A percentile compares a stretch with the other conserved stretches of the same genome.
Evolutionary conservation across 768 basidiomycete genomes (phyloP).

Genomic region (Lactarius vividus): DNA sequence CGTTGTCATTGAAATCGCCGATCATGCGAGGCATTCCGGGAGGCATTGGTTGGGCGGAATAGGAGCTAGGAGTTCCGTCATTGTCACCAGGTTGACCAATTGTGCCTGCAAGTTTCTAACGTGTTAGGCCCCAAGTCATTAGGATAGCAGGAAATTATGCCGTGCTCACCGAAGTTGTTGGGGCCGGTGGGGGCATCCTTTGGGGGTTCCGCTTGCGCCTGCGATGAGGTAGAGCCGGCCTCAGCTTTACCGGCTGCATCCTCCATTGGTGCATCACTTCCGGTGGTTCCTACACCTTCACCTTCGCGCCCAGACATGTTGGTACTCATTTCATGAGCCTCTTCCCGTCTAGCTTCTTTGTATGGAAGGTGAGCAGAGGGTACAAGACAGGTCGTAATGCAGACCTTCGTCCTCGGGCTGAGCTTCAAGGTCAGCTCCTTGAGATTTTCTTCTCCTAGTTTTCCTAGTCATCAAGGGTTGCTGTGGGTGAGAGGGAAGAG

Average conservation of each 20-base stretch:
- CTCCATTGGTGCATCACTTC: neutral
- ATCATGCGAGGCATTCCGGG: neutral
- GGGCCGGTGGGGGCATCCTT: neutral
- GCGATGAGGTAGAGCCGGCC: too few species aligned
- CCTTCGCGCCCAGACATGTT: too few species aligned
- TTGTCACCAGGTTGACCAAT: neutral
- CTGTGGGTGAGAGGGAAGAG: too few species aligned
- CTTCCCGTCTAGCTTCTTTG: neutral
- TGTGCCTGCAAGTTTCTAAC: neutral
- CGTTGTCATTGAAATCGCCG: neutral
- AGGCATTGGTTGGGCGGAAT: neutral
- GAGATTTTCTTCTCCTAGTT: too few species aligned
- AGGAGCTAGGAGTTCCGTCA: neutral
- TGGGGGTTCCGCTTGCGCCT: neutral
- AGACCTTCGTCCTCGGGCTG: too few species aligned
- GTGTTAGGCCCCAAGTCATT: neutral
- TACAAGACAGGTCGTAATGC: neutral
- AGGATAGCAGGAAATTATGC: too few species aligned
- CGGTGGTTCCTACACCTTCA: neutral
- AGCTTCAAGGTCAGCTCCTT: too few species aligned
- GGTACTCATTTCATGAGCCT: neutral
- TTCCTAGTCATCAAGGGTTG: too few species aligned
- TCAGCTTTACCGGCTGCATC: neutral
- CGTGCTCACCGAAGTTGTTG: neutral
- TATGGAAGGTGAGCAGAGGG: neutral